Conservation (phyloP, 345 rosid genomes). For the Geranium rotundifolium region DNA sequence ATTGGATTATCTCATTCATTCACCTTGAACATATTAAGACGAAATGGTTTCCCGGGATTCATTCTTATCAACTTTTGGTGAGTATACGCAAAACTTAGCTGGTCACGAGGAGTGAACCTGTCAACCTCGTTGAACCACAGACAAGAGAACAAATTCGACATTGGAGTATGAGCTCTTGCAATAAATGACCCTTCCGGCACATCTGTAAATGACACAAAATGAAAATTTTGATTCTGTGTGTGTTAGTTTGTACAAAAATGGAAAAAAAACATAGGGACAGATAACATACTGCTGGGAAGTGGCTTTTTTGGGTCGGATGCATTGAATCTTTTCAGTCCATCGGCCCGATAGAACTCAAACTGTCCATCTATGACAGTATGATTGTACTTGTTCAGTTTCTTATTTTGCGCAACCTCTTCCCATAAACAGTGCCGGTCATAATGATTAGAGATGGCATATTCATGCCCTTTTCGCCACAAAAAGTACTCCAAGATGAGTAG, state of each 20-base stretch:
- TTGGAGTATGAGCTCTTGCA: conserved; percentile 88
- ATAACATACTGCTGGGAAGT: conserved; percentile 82
- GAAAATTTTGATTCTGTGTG: neutral
- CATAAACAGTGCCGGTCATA: conserved; percentile 90
- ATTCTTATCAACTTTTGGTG: conserved; percentile 71
- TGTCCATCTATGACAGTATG: conserved; percentile 77
- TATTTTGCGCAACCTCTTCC: conserved; percentile 97
- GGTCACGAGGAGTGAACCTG: conserved; percentile 94
- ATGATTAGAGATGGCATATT: conserved; percentile 91
- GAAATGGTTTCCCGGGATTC: conserved; percentile 73
- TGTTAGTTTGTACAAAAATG: neutral
- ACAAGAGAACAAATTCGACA: conserved; percentile 95
- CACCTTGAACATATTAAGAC: conserved; percentile 95
- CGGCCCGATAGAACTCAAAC: conserved; percentile 69
- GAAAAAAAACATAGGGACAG: neutral
- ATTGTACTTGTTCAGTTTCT: conserved; percentile 87
- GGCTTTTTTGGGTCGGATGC: conserved; percentile 74
- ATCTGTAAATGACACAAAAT: conserved; percentile 34
- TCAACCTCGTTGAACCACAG: conserved; percentile 99
- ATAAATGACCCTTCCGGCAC: conserved; percentile 97
- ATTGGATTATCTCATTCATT: neutral
- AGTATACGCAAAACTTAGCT: conserved; percentile 83
- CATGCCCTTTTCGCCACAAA: conserved; percentile 88
- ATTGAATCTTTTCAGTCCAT: conserved; percentile 71
- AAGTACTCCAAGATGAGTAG: conserved; percentile 73